Evolutionary conservation across 768 basidiomycete species (phyloP), one percentile per base, ranked within the genome.

Genomic region (Leccinum imitatum): DNA sequence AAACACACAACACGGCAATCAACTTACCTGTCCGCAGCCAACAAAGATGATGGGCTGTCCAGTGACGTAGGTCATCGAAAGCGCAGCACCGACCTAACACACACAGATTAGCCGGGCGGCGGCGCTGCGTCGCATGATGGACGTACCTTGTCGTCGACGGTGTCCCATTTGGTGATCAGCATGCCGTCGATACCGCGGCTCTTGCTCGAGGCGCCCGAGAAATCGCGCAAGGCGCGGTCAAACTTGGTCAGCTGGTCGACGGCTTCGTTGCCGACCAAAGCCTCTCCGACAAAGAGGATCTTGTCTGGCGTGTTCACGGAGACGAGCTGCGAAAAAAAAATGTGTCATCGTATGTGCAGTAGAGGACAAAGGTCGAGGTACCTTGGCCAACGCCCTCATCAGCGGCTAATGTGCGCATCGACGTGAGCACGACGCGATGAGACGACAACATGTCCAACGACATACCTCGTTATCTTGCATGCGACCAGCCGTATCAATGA

Each of bases 51-150:
- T 98, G 17, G 97, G 96, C 71, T 98, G 95, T 23, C 97, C 96
- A 2, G 97, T 98, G 57, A 98, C 93, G 75, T 97, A 98, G 54
- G 96, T 97, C 97, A 99, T 98, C 3, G 94, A 97, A 55, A 99
- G 81, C 9, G 97, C 97, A 7, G 97, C 97, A 37, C 97, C 97
- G 54, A 99, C 96, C 95, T 97, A 27, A 31, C 30, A 11, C 13
- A 56, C 47, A 56, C 47, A 68, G 3, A 35, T 58, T 50, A 61
- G 35, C 55, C 27, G 31, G 50, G 50, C 19, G 2, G 15, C 23
- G 13, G 3, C 59, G 41, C 21, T 21, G 10, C 3, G 4, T 30
- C 30, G 30, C 30, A 30, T 30, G 30, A 30, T 9, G 10, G 7
- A 21, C 82, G 57, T 58, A 91, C 95, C 84, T 95, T 95, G 77